Percentiles rank a stretch among this genome's conserved stretches.
These are phyloP conservation scores for Glycine soja DNA, from an alignment of 306 rosid genomes.

Conservation along the genomic window DNA sequence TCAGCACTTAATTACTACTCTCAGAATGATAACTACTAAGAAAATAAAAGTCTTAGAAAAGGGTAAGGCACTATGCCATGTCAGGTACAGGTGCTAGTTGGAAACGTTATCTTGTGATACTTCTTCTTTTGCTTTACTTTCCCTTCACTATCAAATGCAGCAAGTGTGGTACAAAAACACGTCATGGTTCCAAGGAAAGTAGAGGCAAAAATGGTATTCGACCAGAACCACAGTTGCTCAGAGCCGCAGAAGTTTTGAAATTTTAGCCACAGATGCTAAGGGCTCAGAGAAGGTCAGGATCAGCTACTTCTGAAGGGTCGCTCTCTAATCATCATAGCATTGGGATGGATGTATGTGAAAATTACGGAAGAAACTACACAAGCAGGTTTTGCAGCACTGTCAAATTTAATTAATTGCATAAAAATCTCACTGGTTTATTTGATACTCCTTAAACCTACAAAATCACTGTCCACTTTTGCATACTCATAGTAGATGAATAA, in stretches of 20 bases:
- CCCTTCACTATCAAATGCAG: slow-evolving; percentile 48
- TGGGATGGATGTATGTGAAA: slow-evolving; percentile 39
- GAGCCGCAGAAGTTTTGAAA: slow-evolving; percentile 54
- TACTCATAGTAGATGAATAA: slow-evolving; percentile 32
- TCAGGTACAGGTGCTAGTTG: slow-evolving; percentile 62
- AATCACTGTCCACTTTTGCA: slow-evolving; percentile 20
- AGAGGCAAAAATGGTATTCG: slow-evolving; percentile 49
- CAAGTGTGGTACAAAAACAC: slow-evolving; percentile 47
- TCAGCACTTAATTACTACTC: slow-evolving; percentile 46
- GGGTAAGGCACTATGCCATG: slow-evolving; percentile 54
- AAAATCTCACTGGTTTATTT: slow-evolving; percentile 18
- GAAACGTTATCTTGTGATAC: slow-evolving; percentile 53
- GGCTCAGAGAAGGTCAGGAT: slow-evolving; percentile 35
- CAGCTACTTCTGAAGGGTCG: slow-evolving; percentile 48
- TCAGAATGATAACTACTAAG: slow-evolving; percentile 47
- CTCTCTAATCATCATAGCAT: slow-evolving; percentile 59
- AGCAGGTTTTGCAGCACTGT: slow-evolving; percentile 39
- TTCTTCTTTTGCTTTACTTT: slow-evolving; percentile 50
- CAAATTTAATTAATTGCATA: slow-evolving; percentile 35
- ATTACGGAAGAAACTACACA: slow-evolving; percentile 36
- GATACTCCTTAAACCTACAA: neutral
- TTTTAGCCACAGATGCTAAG: slow-evolving; percentile 69
- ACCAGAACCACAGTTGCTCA: slow-evolving; percentile 54
- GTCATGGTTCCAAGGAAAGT: slow-evolving; percentile 45
- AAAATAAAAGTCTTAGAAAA: slow-evolving; percentile 47